Base-by-base conservation (phyloP, 1,139 yeast genomes). In the Taphrina flavorubra region DNA sequence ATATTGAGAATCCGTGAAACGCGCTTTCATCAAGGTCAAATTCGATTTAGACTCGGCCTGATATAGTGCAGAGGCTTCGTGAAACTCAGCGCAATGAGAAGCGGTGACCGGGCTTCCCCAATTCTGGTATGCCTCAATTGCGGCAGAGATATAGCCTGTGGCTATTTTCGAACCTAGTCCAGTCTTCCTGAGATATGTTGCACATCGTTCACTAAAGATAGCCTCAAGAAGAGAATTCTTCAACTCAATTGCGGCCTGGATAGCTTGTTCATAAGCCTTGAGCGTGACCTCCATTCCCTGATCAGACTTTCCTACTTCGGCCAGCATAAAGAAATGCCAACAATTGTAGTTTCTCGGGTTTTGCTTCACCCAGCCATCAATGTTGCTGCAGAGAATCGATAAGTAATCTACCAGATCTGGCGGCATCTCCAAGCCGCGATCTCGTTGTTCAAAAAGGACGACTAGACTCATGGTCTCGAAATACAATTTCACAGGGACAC, bases 121-220 rank as follows among this genome's bases (percentile, higher is more conserved):
- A 6, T 11, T 31, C n/a, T 18, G 31, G 16, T 55, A 63, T 8
- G 67, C 60, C n/a, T 46, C 18, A 1, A 39, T 39, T 7, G 67
- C 60, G 8, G 55, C 67, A n/a, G 40, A 6, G 18, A 39, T 51
- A 20, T 36, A 47, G 14, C 67, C 67, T 14, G 14, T 14, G 6
- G 60, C 53, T 8, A 58, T 34, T 18, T 39, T 42, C 6, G 6
- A 6, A 42, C 53, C 53, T 6, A 44, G 40, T 6, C 53, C 53
- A 18, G 18, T 14, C 20, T 25, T 36, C 20, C 4, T 16, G 39
- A 63, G 46, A 44, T 31, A 63, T 16, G 31, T 16, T n/a, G 67
- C 67, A 18, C 64, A 57, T 13, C 68, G 42, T 39, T 65, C 68
- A 14, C 58, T 65, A 44, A 40, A 57, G 31, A 57, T 14, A 1